Base-by-base conservation (phyloP, 2,329 filamentous ascomycete genomes). In the Leptographium procerum region DNA sequence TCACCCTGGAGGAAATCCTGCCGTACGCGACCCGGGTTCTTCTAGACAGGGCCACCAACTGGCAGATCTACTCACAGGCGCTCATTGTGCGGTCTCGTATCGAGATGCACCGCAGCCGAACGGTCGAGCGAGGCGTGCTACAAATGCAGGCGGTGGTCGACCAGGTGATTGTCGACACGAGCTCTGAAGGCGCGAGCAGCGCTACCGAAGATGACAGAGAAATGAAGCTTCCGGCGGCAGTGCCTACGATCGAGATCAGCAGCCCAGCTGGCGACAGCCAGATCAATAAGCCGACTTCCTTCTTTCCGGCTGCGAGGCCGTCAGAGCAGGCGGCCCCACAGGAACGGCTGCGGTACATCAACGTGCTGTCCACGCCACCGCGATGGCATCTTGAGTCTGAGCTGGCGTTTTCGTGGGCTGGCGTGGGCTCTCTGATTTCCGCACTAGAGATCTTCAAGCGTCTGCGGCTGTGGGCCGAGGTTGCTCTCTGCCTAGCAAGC, bases 61-160 rank as follows among this genome's bases (percentile, higher is more conserved):
- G 94, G 94, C 94, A 97, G 70, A 86, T 96, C 36, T 97, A 97
- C 69, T 96, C 94, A 0, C 91, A 97, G 68, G 94, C 91, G 0
- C 77, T 99, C 10, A 78, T 99, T 0, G 88, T 97, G 1, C 82
- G 94, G 51, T 95, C 89, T 61, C 81, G 94, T 19, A 92, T 97
- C 57, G 94, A 99, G 71, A 80, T 91, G 0, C 91, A 95, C 71
- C 83, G 84, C 57, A 89, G 91, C 57, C 81, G 92, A 57, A 99
- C 94, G 0, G 80, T 95, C 43, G 94, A 99, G 72, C 80, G 94
- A 60, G 89, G 90, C 52, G 83, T 99, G 0, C 75, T 99, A 24
- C 94, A 99, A 72, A 81, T 99, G 64, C 94, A 99, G 71, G 91
- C 91, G 1, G 83, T 99, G 0, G 91, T 96, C 1, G 94, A 99